Conservation (phyloP, 768 basidiomycete species). For the Pleurotus citrinopileatus region DNA sequence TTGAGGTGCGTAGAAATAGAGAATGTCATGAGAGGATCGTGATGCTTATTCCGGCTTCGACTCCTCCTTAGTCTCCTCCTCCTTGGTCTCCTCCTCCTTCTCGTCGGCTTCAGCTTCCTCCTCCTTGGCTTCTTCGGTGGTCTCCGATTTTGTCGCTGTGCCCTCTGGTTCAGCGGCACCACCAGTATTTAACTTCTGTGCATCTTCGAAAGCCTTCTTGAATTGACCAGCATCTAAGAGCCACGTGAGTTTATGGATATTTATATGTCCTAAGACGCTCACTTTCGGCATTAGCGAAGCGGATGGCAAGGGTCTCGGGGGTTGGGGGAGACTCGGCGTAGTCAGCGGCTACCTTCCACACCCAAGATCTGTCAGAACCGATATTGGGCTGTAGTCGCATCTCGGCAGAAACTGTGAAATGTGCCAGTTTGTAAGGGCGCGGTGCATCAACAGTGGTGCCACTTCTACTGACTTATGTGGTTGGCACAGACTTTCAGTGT, state of each 20-base stretch:
- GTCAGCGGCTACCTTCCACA: conserved; percentile 96
- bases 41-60: conserved; percentile 12
- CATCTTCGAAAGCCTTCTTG: conserved; percentile 86
- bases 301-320: conserved; percentile 94
- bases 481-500: conserved; percentile 99
- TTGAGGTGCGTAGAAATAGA: not conserved
- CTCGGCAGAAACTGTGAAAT: conserved; percentile 69
- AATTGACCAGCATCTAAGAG: conserved; percentile 77
- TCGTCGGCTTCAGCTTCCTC: conserved; percentile 28
- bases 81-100: conserved; percentile 31
- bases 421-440: conserved; percentile 6
- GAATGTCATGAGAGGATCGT: conserved; percentile 1
- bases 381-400: conserved; percentile 98
- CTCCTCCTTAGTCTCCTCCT: conserved; percentile 33
- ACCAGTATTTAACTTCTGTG: conserved; percentile 66
- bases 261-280: conserved; percentile 31
- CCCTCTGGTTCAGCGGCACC: conserved; percentile 28
- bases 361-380: conserved; percentile 98
- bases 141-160: conserved; percentile 18
- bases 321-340: conserved; percentile 89
- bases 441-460: not conserved
- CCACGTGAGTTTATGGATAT: not conserved
- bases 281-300: conserved; percentile 97
- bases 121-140: conserved; percentile 20
- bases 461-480: conserved; percentile 72